Conservation (phyloP, 2,329 filamentous ascomycete genomes). For the Monosporascus sp. region DNA sequence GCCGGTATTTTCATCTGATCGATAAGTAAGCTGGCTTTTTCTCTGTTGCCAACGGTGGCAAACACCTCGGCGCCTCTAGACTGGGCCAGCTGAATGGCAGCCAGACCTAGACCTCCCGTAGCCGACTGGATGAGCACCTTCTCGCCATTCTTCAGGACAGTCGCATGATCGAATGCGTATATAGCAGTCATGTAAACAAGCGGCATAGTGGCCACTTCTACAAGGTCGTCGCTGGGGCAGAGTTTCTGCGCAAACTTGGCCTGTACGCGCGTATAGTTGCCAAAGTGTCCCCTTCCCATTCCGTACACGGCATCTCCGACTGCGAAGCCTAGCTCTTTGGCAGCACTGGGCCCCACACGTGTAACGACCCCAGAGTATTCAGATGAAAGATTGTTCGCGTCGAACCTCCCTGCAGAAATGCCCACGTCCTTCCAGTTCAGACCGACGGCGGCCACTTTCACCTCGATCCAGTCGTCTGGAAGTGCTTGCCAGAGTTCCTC, state of each 20-base stretch:
- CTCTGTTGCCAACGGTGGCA: too few relatives aligned
- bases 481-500: slow-evolving; percentile 13
- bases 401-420: slow-evolving; percentile 14
- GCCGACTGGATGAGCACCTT: slow-evolving; percentile 21
- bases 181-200: slow-evolving; percentile 21
- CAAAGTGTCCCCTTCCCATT: slow-evolving; percentile 17
- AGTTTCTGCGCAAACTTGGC: slow-evolving; percentile 15
- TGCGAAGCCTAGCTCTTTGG: slow-evolving; percentile 5
- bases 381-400: slow-evolving; percentile 13
- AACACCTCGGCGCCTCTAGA: slow-evolving; percentile 10
- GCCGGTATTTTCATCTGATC: background rate
- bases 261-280: slow-evolving; percentile 17
- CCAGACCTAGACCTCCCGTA: slow-evolving; percentile 15
- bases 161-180: slow-evolving; percentile 21
- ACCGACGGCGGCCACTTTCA: slow-evolving; percentile 23
- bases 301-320: slow-evolving; percentile 22
- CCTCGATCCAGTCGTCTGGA: slow-evolving; percentile 16
- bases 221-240: slow-evolving; percentile 8
- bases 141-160: slow-evolving; percentile 13
- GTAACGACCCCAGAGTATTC: slow-evolving; percentile 17
- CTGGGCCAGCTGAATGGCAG: slow-evolving; percentile 13
- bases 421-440: slow-evolving; percentile 23
- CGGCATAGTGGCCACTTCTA: slow-evolving; percentile 18
- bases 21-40: background rate
- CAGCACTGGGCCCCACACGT: slow-evolving; percentile 4